Base-by-base conservation (phyloP, 2,329 filamentous ascomycete species). In the Penicillium sp. region DNA sequence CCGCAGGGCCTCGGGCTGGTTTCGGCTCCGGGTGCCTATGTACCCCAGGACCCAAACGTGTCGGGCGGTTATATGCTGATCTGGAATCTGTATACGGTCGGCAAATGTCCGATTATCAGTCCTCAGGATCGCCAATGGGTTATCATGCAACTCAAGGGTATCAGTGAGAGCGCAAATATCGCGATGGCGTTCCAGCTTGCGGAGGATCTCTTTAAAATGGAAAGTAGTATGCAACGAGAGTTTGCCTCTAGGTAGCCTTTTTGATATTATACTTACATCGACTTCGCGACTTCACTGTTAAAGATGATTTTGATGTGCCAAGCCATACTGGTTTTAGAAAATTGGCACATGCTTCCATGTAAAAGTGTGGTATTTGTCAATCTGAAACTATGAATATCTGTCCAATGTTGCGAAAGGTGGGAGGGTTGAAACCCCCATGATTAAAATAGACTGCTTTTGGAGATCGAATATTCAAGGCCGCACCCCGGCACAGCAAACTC, bases 1-100 rank as follows among this genome's bases (percentile, higher is more conserved):
- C 66, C 67, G 18, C 67, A 69, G 49, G 64, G 41, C 9, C 27
- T 67, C 6, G 66, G 51, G 3, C 44, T 54, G 22, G 22, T 66
- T 6, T 55, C 55, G 14, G 24, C 16, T 6, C 50, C 58, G 54
- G 46, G 43, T 6, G 18, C 51, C 39, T 43, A 49, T 40, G 3
- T 18, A 4, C 43, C 54, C 11, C 55, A 33, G 4, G 22, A 33
- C 5, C 39, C 39, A 18, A 51, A 14, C 18, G 36, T 60, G 27
- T 49, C 58, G 4, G 58, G 54, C 5, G 51, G 50, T 2, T 60
- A 60, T 43, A 57, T 60, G 39, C 33, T 60, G 24, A 55, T 24
- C 6, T 60, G 58, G 58, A 27, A 35, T 41, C 39, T 60, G 2
- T 60, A 60, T 14, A 55, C 40, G 6, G 58, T 57, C 11, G 58